These are phyloP conservation scores for Rheum nobile DNA, from an alignment of 148 eudicot genomes.

Conservation along the genomic window DNA sequence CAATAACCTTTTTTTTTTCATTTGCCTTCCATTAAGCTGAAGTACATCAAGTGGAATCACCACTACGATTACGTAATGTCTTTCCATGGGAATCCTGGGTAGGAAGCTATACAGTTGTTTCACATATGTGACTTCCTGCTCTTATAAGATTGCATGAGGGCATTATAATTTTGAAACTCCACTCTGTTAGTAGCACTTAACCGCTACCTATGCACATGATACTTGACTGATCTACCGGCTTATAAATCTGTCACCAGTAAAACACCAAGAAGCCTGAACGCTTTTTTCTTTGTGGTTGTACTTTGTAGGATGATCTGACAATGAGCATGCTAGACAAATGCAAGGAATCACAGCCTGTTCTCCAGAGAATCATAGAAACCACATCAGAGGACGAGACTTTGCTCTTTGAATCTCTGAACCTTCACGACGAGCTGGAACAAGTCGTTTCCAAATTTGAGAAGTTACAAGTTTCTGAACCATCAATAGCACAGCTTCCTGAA, in stretches of 20 bases:
- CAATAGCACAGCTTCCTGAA: constrained; percentile 14
- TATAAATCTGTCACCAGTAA: neutral
- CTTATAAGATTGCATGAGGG: neutral
- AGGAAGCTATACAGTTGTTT: neutral
- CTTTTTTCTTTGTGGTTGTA: constrained; percentile 13
- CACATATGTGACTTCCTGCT: neutral
- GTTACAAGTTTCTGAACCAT: constrained; percentile 29
- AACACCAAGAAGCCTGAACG: neutral
- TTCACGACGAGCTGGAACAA: constrained; percentile 78
- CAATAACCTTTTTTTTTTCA: neutral
- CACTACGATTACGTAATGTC: neutral
- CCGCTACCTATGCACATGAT: no score
- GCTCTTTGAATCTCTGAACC: constrained; percentile 83
- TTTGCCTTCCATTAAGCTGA: no score
- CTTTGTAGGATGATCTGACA: constrained; percentile 71
- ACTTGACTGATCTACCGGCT: neutral
- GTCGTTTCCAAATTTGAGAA: constrained; percentile 57
- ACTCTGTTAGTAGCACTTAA: neutral
- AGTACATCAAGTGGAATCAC: neutral
- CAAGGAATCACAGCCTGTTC: constrained; percentile 68
- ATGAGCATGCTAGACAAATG: constrained; percentile 80
- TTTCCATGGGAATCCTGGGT: neutral
- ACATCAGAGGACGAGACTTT: constrained; percentile 69
- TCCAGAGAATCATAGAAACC: constrained; percentile 71
- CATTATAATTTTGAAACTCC: neutral